phyloP scores from a whole-genome alignment of 495 filamentous ascomycete species.

The Tetracladium setigerum region DNA sequence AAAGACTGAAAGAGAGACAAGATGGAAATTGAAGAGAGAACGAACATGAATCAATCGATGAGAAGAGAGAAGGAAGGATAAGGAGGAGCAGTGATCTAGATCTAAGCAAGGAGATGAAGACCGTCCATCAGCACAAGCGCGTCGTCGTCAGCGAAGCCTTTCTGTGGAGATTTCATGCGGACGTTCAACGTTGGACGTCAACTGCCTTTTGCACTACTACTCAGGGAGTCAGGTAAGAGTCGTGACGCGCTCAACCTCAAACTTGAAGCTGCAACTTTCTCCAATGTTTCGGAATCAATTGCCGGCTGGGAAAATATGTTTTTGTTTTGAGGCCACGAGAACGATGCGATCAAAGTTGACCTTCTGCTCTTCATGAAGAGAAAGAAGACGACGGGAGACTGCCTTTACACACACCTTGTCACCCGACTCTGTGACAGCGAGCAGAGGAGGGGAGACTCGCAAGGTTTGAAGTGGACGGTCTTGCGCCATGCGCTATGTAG shows the following conservation, averaged over 20 bases:
- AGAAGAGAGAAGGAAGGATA: neutral
- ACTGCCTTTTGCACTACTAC: neutral
- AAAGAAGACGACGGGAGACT: too few relatives aligned
- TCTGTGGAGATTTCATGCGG: constrained; percentile 1
- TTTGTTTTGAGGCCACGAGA: too few relatives aligned
- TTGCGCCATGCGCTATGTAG: neutral
- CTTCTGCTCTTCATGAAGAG: too few relatives aligned
- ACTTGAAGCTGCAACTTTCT: too few relatives aligned
- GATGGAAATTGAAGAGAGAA: neutral
- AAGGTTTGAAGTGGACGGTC: too few relatives aligned
- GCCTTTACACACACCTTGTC: too few relatives aligned
- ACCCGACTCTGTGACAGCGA: too few relatives aligned
- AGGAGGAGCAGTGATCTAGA: neutral
- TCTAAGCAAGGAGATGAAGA: neutral
- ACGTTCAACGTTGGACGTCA: neutral
- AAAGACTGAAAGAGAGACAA: neutral
- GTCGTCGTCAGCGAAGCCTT: neutral
- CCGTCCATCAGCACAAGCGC: neutral
- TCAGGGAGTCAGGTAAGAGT: neutral
- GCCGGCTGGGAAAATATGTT: too few relatives aligned
- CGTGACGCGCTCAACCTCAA: too few relatives aligned
- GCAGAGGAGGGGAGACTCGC: too few relatives aligned
- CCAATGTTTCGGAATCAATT: too few relatives aligned
- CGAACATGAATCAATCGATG: neutral
- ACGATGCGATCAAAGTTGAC: too few relatives aligned